Conservation (phyloP, 257 asterid genomes). For the Solanum chaucha region DNA sequence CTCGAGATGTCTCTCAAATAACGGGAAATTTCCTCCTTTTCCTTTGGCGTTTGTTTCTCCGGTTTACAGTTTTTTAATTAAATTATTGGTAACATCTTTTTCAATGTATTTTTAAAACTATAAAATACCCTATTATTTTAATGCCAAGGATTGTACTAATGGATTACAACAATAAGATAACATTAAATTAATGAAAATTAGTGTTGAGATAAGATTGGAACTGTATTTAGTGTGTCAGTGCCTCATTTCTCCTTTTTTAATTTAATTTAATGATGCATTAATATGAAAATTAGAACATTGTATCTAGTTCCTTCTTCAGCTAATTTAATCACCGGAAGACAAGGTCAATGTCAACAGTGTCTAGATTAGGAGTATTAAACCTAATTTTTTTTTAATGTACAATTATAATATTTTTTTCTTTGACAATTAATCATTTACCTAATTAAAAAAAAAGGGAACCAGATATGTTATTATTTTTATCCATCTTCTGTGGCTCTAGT, state of each 20-base stretch:
- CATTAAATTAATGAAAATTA: background rate
- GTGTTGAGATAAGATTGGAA: background rate
- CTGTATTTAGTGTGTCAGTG: background rate
- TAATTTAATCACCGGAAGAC: background rate
- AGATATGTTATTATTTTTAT: background rate
- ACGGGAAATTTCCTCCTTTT: conserved; percentile 6
- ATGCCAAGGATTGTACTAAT: background rate
- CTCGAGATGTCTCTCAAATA: conserved; percentile 14
- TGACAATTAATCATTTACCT: background rate
- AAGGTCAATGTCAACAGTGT: background rate
- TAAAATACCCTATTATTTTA: background rate
- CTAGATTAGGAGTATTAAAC: background rate
- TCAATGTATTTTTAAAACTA: background rate
- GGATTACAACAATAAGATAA: background rate
- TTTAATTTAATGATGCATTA: background rate
- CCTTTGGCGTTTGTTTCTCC: background rate
- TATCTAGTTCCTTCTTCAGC: background rate
- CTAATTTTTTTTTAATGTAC: background rate
- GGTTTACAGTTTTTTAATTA: background rate
- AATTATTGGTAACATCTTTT: background rate
- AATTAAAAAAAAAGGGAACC: background rate
- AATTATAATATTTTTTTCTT: background rate
- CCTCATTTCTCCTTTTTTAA: background rate
- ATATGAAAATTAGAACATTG: background rate
- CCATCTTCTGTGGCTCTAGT: background rate